Percentiles rank a stretch among this genome's conserved stretches.
Conservation (phyloP, 495 filamentous ascomycete species). For the Penicillium simplicissimum region DNA sequence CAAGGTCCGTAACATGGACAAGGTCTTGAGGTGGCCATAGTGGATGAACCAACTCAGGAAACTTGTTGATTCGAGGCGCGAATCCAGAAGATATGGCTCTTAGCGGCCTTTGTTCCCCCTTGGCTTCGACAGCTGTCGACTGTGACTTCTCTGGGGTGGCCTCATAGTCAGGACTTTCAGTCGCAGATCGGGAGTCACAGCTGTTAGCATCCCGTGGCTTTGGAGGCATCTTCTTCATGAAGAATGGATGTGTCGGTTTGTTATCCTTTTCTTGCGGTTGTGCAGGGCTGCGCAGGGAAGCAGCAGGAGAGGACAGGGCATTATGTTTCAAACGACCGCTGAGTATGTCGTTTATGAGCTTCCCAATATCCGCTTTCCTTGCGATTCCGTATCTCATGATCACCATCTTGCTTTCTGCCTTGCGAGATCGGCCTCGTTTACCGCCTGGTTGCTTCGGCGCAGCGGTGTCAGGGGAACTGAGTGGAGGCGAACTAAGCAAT, state of each 20-base stretch:
- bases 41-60: constrained; percentile 60
- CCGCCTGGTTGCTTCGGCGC: constrained; percentile 27
- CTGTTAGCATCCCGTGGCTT: constrained; percentile 12
- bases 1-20: constrained; percentile 50
- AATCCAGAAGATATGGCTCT: constrained; percentile 22
- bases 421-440: constrained; percentile 26
- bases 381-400: constrained; percentile 46
- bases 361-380: constrained; percentile 33
- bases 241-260: constrained; percentile 83
- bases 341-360: constrained; percentile 55
- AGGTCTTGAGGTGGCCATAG: constrained; percentile 71
- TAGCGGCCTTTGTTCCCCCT: constrained; percentile 1
- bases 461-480: constrained; percentile 25
- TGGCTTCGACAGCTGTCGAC: constrained; percentile 9
- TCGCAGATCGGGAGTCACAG: not conserved
- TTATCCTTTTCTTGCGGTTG: constrained; percentile 18
- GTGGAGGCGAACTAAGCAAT: constrained; percentile 52
- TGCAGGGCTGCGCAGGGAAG: constrained; percentile 1
- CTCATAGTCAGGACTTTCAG: constrained; percentile 6
- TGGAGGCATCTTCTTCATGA: constrained; percentile 47
- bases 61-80: constrained; percentile 45
- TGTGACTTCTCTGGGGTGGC: constrained; percentile 25
- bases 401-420: constrained; percentile 35
- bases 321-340: constrained; percentile 19
- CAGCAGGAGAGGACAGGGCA: not conserved